Evolutionary conservation across 352 stramenopile genomes (phyloP), one percentile per base, ranked within the genome.

Genomic region (Phytophthora cajani): DNA sequence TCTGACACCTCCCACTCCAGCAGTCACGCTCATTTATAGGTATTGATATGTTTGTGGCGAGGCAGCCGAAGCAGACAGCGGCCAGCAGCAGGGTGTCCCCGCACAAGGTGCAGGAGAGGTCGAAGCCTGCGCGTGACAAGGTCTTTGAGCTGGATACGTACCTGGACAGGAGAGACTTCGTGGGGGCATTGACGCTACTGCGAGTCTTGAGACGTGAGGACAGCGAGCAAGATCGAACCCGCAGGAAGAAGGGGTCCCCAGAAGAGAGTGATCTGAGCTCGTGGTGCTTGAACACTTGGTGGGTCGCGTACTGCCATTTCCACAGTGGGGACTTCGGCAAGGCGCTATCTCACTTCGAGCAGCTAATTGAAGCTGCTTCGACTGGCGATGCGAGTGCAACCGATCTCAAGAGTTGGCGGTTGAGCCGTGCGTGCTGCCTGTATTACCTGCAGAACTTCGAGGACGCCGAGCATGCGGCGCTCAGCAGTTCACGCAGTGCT

Each of bases 251-350:
- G 23, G 32, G 12, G 21, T 17, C 14, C 1, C 9, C 47, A n/a
- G 32, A 69, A 16, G 16, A 12, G 14, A 51, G 19, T 2, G 46
- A 62, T 16, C 53, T 72, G 10, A 23, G 47, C 2, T 63, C 62
- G 3, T 77, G 62, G 74, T 55, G 56, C 5, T 33, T 70, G 27
- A 85, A 78, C 38, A 87, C 82, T 23, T 91, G 85, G 79, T 94
- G 87, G 87, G 53, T 69, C 14, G 84, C 84, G 44, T 94, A 92
- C 68, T 92, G 84, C 46, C 75, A 89, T 59, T 94, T 90, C 58
- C 78, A 94, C 27, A 67, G 56, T 27, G 78, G 83, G 25, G 67
- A 90, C 36, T 88, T 86, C 42, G 46, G 59, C 23, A 53, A 67
- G 5, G 85, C 87, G 1, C 58, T 91, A 5, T 54, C 33, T 11